Evolutionary conservation across 306 rosid species (phyloP).

Genomic region (Cajanus cajan): DNA sequence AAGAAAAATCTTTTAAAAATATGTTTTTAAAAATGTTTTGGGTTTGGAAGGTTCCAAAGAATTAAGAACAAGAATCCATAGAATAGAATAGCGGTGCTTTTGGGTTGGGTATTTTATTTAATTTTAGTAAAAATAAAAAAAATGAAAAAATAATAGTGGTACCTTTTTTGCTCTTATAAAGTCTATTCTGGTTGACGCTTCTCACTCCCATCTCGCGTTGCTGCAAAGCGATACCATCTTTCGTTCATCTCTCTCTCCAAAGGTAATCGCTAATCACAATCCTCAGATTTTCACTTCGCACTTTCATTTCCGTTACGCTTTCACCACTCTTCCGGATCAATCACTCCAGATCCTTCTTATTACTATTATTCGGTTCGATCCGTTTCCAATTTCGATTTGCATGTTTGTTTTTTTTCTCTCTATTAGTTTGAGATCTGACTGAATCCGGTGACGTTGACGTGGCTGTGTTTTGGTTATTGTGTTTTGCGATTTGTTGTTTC

Average conservation of each 20-base stretch:
- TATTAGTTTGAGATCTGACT: slow-evolving; percentile 41
- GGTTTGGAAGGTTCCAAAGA: background rate
- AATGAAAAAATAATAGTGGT: background rate
- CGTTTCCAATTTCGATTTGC: slow-evolving; percentile 21
- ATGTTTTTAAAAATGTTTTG: too few species aligned
- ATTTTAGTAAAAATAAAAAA: background rate
- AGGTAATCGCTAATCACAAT: slow-evolving; percentile 45
- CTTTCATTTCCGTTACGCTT: background rate
- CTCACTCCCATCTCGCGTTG: slow-evolving; percentile 38
- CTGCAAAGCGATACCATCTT: slow-evolving; percentile 31
- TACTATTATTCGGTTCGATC: background rate
- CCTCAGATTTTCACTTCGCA: slow-evolving; percentile 24
- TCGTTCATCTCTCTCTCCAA: slow-evolving; percentile 35
- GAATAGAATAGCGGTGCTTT: background rate
- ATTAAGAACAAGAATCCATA: background rate
- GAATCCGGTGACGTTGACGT: slow-evolving; percentile 22
- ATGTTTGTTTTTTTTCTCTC: background rate
- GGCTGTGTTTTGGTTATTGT: background rate
- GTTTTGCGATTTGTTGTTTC: background rate
- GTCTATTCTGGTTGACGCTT: slow-evolving; percentile 17
- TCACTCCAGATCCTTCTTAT: slow-evolving; percentile 48
- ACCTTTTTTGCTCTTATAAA: slow-evolving; percentile 31
- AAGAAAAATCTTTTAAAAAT: too few species aligned
- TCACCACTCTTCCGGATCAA: too few species aligned
- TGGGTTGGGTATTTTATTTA: background rate